phyloP scores from a whole-genome alignment of 2,329 filamentous ascomycete genomes.

The Xylariaceae sp. region DNA sequence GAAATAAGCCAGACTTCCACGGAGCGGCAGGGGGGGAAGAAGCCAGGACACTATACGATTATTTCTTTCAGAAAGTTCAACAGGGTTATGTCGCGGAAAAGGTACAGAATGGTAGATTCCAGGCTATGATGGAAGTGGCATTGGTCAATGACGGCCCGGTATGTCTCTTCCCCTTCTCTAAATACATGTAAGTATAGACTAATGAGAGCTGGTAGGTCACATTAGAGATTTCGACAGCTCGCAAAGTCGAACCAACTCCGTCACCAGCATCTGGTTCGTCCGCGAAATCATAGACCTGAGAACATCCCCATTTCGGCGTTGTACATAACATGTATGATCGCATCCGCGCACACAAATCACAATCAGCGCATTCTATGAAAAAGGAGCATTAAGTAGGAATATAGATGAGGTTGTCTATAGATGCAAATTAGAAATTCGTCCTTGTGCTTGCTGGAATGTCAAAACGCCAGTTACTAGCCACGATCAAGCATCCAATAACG shows the following conservation, averaged over 20 bases:
- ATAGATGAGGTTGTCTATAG: no score
- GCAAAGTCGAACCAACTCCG: constrained; percentile 16
- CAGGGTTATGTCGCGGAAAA: constrained; percentile 66
- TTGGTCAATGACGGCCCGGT: constrained; percentile 81
- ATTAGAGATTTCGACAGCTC: constrained; percentile 32
- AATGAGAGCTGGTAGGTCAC: constrained; percentile 33
- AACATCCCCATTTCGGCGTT: no score
- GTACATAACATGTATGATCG: no score
- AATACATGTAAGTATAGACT: constrained; percentile 4
- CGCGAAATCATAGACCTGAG: not conserved
- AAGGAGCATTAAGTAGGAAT: no score
- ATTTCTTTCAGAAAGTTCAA: constrained; percentile 75
- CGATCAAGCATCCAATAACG: no score
- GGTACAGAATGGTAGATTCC: constrained; percentile 94
- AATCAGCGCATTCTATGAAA: no score
- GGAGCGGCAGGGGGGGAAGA: constrained; percentile 75
- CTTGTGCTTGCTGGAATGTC: no score
- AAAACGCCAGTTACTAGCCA: no score
- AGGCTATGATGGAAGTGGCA: constrained; percentile 98
- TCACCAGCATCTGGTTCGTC: constrained; percentile 4
- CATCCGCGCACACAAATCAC: no score
- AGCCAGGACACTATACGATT: constrained; percentile 76
- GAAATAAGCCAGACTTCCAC: constrained; percentile 92
- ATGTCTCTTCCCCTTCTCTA: constrained; percentile 19
- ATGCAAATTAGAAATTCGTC: no score